Evolutionary conservation across 1,139 yeast species (phyloP).

Genomic region (Suhomyces guaymorum): DNA sequence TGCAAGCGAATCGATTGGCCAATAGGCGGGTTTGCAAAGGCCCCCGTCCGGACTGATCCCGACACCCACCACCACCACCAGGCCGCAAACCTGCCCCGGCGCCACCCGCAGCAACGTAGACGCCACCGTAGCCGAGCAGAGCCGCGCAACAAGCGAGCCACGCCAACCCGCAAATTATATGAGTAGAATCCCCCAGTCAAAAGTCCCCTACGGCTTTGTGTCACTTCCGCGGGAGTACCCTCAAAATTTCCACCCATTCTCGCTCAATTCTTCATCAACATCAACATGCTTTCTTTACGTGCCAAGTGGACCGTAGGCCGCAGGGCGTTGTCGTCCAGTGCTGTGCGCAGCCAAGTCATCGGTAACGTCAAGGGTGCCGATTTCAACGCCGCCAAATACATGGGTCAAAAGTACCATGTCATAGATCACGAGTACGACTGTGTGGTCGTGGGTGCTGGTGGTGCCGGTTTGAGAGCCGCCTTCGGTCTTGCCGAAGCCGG

Average conservation of each 20-base stretch:
- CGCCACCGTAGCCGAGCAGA: too few relatives aligned
- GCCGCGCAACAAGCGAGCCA: too few relatives aligned
- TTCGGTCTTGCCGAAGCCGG: conserved; percentile 98
- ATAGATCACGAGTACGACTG: conserved; percentile 98
- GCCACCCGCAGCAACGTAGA: too few relatives aligned
- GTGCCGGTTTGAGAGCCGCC: conserved; percentile 98
- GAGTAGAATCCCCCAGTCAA: neutral
- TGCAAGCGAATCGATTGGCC: conserved; percentile 8
- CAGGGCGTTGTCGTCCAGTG: conserved; percentile 30
- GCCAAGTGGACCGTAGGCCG: conserved; percentile 13
- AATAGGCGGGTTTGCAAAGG: neutral
- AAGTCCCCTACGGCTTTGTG: conserved; percentile 4
- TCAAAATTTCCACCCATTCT: conserved; percentile 6
- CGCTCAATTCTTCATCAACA: conserved; percentile 3
- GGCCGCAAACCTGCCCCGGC: too few relatives aligned
- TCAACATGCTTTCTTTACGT: conserved; percentile 19
- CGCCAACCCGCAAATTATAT: too few relatives aligned
- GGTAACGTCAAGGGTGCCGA: conserved; percentile 55
- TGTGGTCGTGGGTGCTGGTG: conserved; percentile 98
- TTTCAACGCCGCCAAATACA: conserved; percentile 36
- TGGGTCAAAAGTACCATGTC: conserved; percentile 81
- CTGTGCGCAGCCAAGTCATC: conserved; percentile 37
- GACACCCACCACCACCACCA: neutral
- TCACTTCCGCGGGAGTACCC: conserved; percentile 7
- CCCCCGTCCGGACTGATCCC: neutral